Base-by-base conservation (phyloP, 352 stramenopile genomes). In the Phytopythium ostracodes region DNA sequence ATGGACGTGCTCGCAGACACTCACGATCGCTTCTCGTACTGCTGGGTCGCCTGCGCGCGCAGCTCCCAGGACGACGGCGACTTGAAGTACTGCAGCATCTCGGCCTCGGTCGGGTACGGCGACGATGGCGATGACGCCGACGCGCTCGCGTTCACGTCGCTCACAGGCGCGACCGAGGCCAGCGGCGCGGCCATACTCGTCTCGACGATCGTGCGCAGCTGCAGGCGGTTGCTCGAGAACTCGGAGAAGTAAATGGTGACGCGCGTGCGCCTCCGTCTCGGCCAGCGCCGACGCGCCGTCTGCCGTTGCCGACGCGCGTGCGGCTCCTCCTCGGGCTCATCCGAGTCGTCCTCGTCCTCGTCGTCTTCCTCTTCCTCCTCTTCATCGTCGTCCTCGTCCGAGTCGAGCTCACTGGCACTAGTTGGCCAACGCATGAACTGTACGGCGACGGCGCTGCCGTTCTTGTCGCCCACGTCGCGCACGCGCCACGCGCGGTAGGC, bases 61-160 rank as follows among this genome's bases (percentile, higher is more conserved):
- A 87, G 70, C 60, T 89, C 81, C 81, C 81, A 91, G 4, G 81
- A 78, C 43, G 77, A 87, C n/a, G 77, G 77, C 22, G 76, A 76
- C 60, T 86, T 85, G 56, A 87, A 89, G 66, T 87, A 89, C 50
- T 81, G 79, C 53, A 81, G 53, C 81, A 91, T 91, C 33, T 87
- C 77, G 17, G 65, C 65, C 24, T 87, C 81, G 7, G 76, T 84
- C 1, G 77, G 77, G 29, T 77, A 60, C 27, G 33, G 42, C 24
- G 47, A 52, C 46, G 53, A 35, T 4, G 20, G 15, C 33, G n/a
- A 47, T 24, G 42, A 18, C 27, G 42, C 5, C 35, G 25, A 22
- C 14, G 31, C 7, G 10, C 12, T 49, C 17, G 33, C 29, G 24
- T 43, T 24, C 9, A 27, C 31, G 18, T 15, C 8, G 59, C 46